These are phyloP conservation scores for Penicillium palitans DNA, from an alignment of 2,329 filamentous ascomycete genomes.

Conservation along the genomic window DNA sequence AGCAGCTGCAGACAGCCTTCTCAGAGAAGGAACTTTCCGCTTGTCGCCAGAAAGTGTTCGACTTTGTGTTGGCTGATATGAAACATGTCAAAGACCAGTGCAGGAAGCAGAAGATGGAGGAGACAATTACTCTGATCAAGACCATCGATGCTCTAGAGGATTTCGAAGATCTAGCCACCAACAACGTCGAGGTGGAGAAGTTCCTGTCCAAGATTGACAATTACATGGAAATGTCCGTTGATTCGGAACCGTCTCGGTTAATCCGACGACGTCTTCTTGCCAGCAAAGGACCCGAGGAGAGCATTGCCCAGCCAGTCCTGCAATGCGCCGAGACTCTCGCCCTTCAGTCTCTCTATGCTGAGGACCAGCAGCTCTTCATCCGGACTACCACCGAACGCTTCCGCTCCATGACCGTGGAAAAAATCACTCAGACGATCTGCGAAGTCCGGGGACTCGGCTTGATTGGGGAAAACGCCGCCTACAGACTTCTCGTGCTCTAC, in stretches of 20 bases:
- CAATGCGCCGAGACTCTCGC: slow-evolving; percentile 39
- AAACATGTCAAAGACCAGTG: slow-evolving; percentile 37
- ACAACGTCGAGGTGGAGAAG: slow-evolving; percentile 38
- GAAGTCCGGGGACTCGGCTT: slow-evolving; percentile 36
- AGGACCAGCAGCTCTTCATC: slow-evolving; percentile 41
- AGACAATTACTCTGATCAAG: slow-evolving; percentile 39
- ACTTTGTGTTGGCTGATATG: slow-evolving; percentile 36
- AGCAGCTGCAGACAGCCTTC: slow-evolving; percentile 31
- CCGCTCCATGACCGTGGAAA: slow-evolving; percentile 33
- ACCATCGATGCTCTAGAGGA: slow-evolving; percentile 42
- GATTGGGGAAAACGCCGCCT: slow-evolving; percentile 29
- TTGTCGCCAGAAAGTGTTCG: slow-evolving; percentile 38
- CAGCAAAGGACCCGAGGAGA: slow-evolving; percentile 30
- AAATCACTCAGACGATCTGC: slow-evolving; percentile 32
- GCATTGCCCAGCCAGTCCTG: slow-evolving; percentile 31
- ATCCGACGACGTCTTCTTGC: slow-evolving; percentile 39
- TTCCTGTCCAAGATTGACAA: slow-evolving; percentile 39
- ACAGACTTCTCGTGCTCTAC: slow-evolving; percentile 39
- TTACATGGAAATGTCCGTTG: slow-evolving; percentile 37
- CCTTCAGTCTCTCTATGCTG: slow-evolving; percentile 38
- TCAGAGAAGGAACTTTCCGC: slow-evolving; percentile 32
- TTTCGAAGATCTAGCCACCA: slow-evolving; percentile 40
- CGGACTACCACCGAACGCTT: slow-evolving; percentile 39
- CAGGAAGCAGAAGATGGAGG: slow-evolving; percentile 36
- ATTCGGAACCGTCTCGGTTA: slow-evolving; percentile 31